A percentile compares a stretch with the other conserved stretches of the same genome.
These are phyloP conservation scores for Phoenix roebelenii DNA, from an alignment of 176 grass and related monocot species.

Conservation along the genomic window DNA sequence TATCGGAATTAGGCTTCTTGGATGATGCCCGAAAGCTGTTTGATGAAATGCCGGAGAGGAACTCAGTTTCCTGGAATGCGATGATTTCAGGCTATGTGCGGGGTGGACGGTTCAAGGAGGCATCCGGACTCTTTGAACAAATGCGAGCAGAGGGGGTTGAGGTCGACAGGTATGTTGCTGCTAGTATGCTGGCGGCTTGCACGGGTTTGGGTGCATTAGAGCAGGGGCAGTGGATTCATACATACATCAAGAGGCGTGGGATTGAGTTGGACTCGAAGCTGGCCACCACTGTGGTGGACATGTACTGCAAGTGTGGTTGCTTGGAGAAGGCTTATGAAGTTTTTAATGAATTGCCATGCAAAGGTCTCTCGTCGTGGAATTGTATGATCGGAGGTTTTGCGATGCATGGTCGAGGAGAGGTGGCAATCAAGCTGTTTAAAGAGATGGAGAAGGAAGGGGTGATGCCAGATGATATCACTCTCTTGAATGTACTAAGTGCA, in stretches of 20 bases:
- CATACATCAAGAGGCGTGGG: constrained; percentile 31
- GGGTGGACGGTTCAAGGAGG: constrained; percentile 40
- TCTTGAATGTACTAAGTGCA: constrained; percentile 67
- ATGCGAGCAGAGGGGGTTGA: constrained; percentile 38
- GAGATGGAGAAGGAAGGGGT: constrained; percentile 45
- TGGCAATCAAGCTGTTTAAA: constrained; percentile 41
- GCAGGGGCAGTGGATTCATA: constrained; percentile 54
- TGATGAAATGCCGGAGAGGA: constrained; percentile 62
- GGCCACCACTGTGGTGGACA: constrained; percentile 53
- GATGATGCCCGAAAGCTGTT: constrained; percentile 62
- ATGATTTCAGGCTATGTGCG: constrained; percentile 73
- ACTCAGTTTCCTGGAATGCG: constrained; percentile 69
- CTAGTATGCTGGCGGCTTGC: constrained; percentile 56
- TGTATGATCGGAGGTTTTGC: constrained; percentile 82
- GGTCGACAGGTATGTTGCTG: constrained; percentile 47
- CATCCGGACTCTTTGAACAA: constrained; percentile 52
- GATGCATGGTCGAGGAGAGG: constrained; percentile 39
- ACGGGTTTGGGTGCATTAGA: constrained; percentile 36
- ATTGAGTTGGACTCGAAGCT: constrained; percentile 55
- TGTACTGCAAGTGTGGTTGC: constrained; percentile 91
- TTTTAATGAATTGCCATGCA: constrained; percentile 26
- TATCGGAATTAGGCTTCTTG: constrained; percentile 40
- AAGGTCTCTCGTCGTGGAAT: constrained; percentile 61
- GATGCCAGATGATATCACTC: constrained; percentile 51
- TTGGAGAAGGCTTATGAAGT: constrained; percentile 48